Evolutionary conservation across 2,329 filamentous ascomycete genomes (phyloP).

Genomic region (Paracamarosporium sp.): DNA sequence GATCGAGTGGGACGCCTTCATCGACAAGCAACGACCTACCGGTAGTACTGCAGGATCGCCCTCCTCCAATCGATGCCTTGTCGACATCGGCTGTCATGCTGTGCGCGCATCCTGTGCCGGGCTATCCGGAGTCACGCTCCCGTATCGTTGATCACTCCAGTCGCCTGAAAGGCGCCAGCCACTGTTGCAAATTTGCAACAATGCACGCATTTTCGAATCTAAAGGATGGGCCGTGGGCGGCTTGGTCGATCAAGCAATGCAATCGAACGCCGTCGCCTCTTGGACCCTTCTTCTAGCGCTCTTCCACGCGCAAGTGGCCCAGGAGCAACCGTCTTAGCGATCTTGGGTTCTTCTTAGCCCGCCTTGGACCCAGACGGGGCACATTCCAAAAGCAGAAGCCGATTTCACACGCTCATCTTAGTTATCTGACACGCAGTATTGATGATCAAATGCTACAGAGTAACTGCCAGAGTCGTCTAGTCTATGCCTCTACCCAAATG

Average conservation of each 20-base stretch:
- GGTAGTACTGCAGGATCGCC: neutral
- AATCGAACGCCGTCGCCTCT: neutral
- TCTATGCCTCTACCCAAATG: constrained; percentile 5
- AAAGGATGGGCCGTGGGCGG: too few relatives aligned
- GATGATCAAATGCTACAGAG: neutral
- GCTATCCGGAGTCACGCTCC: neutral
- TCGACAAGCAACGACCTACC: neutral
- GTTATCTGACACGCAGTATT: constrained; percentile 1
- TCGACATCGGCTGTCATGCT: neutral
- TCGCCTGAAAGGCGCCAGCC: too few relatives aligned
- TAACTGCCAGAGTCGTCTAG: constrained; percentile 1
- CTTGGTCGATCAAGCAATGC: neutral
- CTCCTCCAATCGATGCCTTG: neutral
- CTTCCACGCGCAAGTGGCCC: constrained; percentile 1
- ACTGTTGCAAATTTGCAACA: too few relatives aligned
- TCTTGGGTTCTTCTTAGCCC: neutral
- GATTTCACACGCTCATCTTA: neutral
- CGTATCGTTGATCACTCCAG: neutral
- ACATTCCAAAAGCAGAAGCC: constrained; percentile 1
- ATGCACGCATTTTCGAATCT: neutral
- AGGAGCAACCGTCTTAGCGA: neutral
- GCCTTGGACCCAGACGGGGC: constrained; percentile 1
- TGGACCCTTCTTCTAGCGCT: neutral
- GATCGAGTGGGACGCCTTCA: too few relatives aligned
- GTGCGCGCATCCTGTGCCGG: neutral